phyloP scores from a whole-genome alignment of 257 asterid species.

The Solanum rostratum region DNA sequence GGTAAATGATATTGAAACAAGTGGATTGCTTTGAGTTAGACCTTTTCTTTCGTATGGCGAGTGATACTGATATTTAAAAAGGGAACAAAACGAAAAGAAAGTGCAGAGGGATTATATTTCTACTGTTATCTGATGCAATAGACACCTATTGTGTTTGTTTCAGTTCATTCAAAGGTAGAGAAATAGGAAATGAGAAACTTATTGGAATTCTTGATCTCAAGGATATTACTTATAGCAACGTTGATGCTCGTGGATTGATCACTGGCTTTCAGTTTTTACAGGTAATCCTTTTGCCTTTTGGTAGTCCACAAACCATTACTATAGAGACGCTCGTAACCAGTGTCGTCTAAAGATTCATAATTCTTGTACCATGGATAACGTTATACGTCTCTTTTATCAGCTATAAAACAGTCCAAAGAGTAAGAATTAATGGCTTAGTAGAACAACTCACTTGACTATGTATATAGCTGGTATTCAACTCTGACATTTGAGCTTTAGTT shows the following conservation, averaged over 20 bases:
- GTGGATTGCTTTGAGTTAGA: neutral
- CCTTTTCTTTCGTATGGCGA: neutral
- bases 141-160: neutral
- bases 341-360: neutral
- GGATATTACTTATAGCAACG: constrained; percentile 42
- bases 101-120: neutral
- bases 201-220: constrained; percentile 52
- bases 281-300: constrained; percentile 20
- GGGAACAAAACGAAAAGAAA: too few species aligned
- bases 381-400: neutral
- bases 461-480: neutral
- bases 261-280: constrained; percentile 75
- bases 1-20: neutral
- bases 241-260: constrained; percentile 61
- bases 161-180: constrained; percentile 52
- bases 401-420: neutral
- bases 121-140: neutral
- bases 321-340: neutral
- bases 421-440: neutral
- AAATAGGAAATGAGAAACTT: constrained; percentile 58
- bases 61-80: too few species aligned
- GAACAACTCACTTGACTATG: neutral
- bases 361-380: neutral
- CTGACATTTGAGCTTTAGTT: neutral
- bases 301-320: neutral